Evolutionary conservation across 352 stramenopile species (phyloP).

Genomic region (Phytophthora sansomeana): DNA sequence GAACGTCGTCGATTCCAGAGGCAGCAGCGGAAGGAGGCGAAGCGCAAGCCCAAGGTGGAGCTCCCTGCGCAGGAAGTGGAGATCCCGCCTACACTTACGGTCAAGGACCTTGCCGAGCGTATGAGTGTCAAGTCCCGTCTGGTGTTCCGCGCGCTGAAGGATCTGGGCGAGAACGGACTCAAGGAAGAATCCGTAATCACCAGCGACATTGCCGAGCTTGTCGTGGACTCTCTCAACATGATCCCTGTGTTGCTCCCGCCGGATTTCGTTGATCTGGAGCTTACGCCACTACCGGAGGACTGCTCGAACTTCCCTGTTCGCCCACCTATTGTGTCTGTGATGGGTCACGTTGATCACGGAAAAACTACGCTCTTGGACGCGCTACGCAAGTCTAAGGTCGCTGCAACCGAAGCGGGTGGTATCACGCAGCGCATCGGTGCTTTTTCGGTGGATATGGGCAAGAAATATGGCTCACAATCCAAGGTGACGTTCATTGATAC

Average conservation of each 20-base stretch:
- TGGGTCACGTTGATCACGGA: conserved; percentile 99
- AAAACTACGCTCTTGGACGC: conserved; percentile 99
- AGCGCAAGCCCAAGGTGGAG: conserved; percentile 46
- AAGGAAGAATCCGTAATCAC: conserved; percentile 77
- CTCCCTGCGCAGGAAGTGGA: conserved; percentile 76
- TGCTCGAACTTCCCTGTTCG: conserved; percentile 74
- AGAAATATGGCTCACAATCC: conserved; percentile 66
- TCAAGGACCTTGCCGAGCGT: conserved; percentile 82
- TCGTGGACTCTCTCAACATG: conserved; percentile 87
- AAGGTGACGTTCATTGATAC: conserved; percentile 99
- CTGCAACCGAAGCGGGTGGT: conserved; percentile 95
- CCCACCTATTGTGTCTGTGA: conserved; percentile 98
- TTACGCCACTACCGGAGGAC: conserved; percentile 66
- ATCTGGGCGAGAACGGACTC: conserved; percentile 75
- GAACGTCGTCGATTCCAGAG: conserved; percentile 74
- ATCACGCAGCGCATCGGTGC: conserved; percentile 99
- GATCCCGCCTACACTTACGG: conserved; percentile 73
- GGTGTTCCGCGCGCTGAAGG: conserved; percentile 67
- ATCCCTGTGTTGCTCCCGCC: conserved; percentile 83
- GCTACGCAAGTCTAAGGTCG: conserved; percentile 92
- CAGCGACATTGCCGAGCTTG: conserved; percentile 82
- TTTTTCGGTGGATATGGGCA: conserved; percentile 96
- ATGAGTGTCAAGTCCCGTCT: conserved; percentile 83
- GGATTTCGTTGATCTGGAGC: conserved; percentile 84
- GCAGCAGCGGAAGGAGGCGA: conserved; percentile 61